Percentiles rank a stretch among this genome's conserved stretches.
phyloP scores from a whole-genome alignment of 2,329 filamentous ascomycete genomes.

The Fusarium transvaalense region DNA sequence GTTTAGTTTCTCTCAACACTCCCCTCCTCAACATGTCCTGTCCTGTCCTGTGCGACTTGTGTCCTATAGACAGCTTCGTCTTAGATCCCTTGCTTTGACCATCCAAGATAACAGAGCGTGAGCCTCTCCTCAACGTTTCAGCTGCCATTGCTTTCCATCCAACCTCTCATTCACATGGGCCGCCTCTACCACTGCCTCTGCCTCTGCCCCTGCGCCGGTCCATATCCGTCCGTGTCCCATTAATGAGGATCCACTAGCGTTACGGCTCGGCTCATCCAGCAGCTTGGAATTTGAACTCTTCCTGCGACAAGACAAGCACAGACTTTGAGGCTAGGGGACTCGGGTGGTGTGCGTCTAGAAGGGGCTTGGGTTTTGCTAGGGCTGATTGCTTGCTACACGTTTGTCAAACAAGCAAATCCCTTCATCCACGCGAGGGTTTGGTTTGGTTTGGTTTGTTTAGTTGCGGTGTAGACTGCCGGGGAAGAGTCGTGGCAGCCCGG shows the following conservation, averaged over 20 bases:
- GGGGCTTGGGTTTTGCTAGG: constrained; percentile 7
- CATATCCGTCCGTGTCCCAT: constrained; percentile 6
- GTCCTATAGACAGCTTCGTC: constrained; percentile 2
- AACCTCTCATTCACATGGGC: constrained; percentile 36
- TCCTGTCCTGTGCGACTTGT: background rate
- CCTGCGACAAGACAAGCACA: constrained; percentile 29
- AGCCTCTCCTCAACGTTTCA: constrained; percentile 12
- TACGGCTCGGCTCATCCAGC: constrained; percentile 33
- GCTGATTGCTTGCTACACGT: constrained; percentile 19
- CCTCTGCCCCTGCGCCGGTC: constrained; percentile 17
- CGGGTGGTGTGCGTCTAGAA: constrained; percentile 8
- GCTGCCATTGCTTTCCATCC: constrained; percentile 32
- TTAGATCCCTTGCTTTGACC: constrained; percentile 13
- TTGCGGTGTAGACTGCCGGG: constrained; percentile 39
- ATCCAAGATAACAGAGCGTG: constrained; percentile 16
- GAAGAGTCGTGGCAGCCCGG: constrained; percentile 22
- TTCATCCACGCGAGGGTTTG: constrained; percentile 17
- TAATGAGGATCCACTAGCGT: constrained; percentile 37
- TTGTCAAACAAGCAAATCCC: constrained; percentile 27
- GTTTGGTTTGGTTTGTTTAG: constrained; percentile 13
- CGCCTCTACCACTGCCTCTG: too few relatives aligned
- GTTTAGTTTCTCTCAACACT: constrained; percentile 29
- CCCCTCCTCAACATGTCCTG: constrained; percentile 24
- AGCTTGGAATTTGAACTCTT: constrained; percentile 41
- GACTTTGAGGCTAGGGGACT: constrained; percentile 21